Conservation (phyloP, 495 filamentous ascomycete genomes). For the Tuber magnatum region DNA sequence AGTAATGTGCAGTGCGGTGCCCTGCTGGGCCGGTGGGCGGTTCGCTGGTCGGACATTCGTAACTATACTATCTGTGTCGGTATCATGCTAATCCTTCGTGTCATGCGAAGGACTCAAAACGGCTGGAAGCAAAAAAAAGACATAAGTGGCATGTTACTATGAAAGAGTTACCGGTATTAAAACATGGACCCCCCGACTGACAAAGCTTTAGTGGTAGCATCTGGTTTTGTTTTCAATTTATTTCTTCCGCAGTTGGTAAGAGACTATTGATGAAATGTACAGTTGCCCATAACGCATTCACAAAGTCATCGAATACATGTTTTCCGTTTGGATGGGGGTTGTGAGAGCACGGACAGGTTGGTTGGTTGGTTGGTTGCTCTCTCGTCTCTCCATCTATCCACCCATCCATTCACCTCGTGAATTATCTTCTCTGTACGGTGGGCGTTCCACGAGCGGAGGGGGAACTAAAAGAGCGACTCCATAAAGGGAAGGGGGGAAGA, state of each 20-base stretch:
- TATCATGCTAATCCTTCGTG: background rate
- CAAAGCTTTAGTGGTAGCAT: background rate
- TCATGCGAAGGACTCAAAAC: no score
- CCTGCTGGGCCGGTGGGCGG: no score
- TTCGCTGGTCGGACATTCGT: no score
- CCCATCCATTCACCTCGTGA: background rate
- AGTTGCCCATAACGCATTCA: background rate
- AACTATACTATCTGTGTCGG: no score
- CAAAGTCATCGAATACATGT: background rate
- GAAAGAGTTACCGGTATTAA: background rate
- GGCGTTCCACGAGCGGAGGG: background rate
- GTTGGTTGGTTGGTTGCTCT: background rate
- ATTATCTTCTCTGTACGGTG: background rate
- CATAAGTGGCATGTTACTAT: background rate
- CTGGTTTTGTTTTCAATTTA: background rate
- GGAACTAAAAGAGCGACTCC: background rate
- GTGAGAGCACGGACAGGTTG: background rate
- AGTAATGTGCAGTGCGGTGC: no score
- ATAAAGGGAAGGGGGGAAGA: background rate
- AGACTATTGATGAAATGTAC: background rate
- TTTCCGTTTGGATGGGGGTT: background rate
- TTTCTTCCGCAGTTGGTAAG: background rate
- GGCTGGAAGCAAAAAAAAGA: no score
- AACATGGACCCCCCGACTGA: background rate
- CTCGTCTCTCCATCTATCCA: background rate